Evolutionary conservation across 441 rosid genomes (phyloP), one percentile per base, ranked within the genome.

Genomic region (Pelargonium cotyledonis): DNA sequence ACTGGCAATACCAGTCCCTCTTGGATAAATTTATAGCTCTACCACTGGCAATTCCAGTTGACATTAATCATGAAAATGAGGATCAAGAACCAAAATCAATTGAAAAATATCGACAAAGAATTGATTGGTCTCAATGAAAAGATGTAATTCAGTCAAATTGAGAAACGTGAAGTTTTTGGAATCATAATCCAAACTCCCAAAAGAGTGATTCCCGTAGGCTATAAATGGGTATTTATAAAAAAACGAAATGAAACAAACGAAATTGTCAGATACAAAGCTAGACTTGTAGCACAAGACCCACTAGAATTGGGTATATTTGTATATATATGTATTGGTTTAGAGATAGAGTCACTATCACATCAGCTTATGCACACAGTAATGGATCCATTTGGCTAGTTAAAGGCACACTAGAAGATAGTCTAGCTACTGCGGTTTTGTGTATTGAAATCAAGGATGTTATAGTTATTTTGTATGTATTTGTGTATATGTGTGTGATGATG

Each of bases 241-340:
- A 71, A 71, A 65, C 1, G 14, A n/a, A 71, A 71, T 40, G 73
- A 71, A 65, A 49, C 35, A 49, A 71, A 65, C 35, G 51, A 71
- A 43, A 9, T 71, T 35, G 21, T 63, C 6, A 46, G 68, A 70
- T 70, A 63, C 31, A 70, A 70, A 18, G 46, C 26, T 10, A 0
- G 41, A 15, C 67, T 70, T 49, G 65, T 68, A 6, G 71, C 71
- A 55, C 15, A 68, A 57, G 71, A 15, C n/a, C n/a, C n/a, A n/a
- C n/a, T n/a, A n/a, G n/a, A n/a, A n/a, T n/a, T n/a, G n/a, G n/a
- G n/a, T n/a, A n/a, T n/a, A n/a, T n/a, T n/a, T n/a, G n/a, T n/a
- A n/a, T 29, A 4, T 29, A 35, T 35, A 35, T 35, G 40, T 35
- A 35, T 35, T 35, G 40, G 40, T 35, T 35, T 35, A 35, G 40